Base-by-base conservation (phyloP, 2,329 filamentous ascomycete species). In the Colletotrichum sp. region DNA sequence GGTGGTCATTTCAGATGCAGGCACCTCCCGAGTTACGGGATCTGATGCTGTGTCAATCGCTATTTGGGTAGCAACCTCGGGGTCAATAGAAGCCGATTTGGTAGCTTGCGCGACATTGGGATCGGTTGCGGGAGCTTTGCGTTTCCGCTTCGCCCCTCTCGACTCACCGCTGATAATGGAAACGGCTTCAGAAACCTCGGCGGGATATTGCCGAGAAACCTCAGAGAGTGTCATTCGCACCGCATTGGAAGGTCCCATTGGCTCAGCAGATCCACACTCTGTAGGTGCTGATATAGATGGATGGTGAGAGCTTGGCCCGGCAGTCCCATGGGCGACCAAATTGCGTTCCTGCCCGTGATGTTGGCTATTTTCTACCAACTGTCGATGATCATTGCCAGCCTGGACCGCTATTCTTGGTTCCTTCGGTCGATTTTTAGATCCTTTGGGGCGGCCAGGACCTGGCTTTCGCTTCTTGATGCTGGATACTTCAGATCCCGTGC, bases 371-470 rank as follows among this genome's bases (percentile, higher is more conserved):
- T 30, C 12, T 21, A 24, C 59, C 13, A 10, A 21, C n/a, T 62
- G 59, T 36, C 18, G 32, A 18, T 62, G 30, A 30, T 4, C 18
- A 15, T 24, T 32, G 28, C n/a, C 21, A n/a, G 18, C 13, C 28
- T 32, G 59, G 32, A 24, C n/a, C 5, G 60, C 26, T 16, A 13
- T 10, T 36, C 13, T 24, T 3, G 59, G 26, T 32, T 85, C 83
- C 76, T 86, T 89, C 4, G 86, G 84, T 5, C 87, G 85, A 76
- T 90, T 90, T 75, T 88, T 89, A 2, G 89, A 90, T 1, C 89
- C 89, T 75, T 90, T 90, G 0, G 89, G 89, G 36, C 89, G 85
- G 8, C 89, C 87, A 44, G 75, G 75, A 15, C 75, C 75, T 32
- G 65, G 49, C 59, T 75, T 75, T 71, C 87, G 83, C 65, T 84